A percentile compares a stretch with the other conserved stretches of the same genome.
Evolutionary conservation across 441 rosid species (phyloP).

Genomic region (Mallotus repandus): DNA sequence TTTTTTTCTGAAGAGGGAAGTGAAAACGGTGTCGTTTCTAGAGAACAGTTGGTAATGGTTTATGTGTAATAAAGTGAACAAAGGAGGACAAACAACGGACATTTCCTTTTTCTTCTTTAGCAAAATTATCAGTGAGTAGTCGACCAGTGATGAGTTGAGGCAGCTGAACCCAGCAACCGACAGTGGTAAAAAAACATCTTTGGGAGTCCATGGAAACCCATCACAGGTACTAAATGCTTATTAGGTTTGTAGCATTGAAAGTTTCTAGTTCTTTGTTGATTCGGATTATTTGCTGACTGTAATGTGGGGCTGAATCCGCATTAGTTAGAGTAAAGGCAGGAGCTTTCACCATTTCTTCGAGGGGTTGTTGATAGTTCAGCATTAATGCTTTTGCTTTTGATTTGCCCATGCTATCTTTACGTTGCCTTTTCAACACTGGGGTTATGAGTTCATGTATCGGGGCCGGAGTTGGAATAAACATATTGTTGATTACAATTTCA

Average conservation of each 20-base stretch:
- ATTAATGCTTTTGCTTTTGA: background rate
- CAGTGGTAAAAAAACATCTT: background rate
- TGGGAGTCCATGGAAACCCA: background rate
- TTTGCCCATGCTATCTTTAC: background rate
- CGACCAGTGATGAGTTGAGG: background rate
- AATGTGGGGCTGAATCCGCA: no score
- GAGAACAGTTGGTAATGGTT: background rate
- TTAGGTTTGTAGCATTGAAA: no score
- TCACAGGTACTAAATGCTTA: slow-evolving; percentile 6
- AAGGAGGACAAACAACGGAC: background rate
- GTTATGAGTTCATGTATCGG: background rate
- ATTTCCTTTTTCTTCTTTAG: background rate
- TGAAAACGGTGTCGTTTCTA: slow-evolving; percentile 15
- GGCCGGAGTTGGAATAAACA: background rate
- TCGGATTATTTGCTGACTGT: background rate
- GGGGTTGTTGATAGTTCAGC: background rate
- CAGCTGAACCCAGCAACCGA: slow-evolving; percentile 6
- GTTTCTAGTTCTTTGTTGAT: background rate
- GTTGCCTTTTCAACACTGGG: background rate
- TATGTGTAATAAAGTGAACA: slow-evolving; percentile 3
- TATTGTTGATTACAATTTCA: background rate
- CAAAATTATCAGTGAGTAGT: background rate
- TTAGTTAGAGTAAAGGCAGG: no score
- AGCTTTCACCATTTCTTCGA: no score
- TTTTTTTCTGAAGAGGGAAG: background rate